Evolutionary conservation across 345 rosid genomes (phyloP).

Genomic region (Euclidium syriacum): DNA sequence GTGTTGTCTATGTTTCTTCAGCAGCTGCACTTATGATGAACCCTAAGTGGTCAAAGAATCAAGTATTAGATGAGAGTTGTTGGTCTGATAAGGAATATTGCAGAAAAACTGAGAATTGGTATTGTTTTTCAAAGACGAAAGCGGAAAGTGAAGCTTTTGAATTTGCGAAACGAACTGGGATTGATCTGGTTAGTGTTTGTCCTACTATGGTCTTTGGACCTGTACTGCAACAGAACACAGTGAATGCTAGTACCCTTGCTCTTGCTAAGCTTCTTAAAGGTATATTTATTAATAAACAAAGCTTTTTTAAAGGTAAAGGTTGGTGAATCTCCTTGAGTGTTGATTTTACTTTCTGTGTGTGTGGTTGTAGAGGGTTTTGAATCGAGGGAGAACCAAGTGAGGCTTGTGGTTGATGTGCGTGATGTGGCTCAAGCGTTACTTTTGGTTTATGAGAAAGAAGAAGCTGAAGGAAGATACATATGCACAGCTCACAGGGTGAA

Average conservation of each 20-base stretch:
- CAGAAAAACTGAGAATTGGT: constrained; percentile 59
- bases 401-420: constrained; percentile 45
- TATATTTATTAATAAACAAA: constrained; percentile 10
- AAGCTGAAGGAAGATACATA: constrained; percentile 66
- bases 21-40: constrained; percentile 40
- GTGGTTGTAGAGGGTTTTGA: constrained; percentile 40
- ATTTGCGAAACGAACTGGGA: constrained; percentile 46
- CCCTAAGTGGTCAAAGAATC: constrained; percentile 52
- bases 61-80: constrained; percentile 46
- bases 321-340: not conserved
- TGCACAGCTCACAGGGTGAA: constrained; percentile 35
- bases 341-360: not conserved
- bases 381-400: constrained; percentile 30
- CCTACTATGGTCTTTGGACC: constrained; percentile 59
- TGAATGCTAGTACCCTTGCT: constrained; percentile 49
- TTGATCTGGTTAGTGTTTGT: constrained; percentile 51
- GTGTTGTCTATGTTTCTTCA: constrained; percentile 68
- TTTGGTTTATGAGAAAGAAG: constrained; percentile 51
- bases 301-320: too few relatives aligned
- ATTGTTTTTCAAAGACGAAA: constrained; percentile 59
- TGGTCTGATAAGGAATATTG: constrained; percentile 66
- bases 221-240: constrained; percentile 46
- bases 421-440: constrained; percentile 63
- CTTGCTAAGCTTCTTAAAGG: constrained; percentile 61
- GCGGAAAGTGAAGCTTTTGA: constrained; percentile 72